Percentiles rank a stretch among this genome's conserved stretches.
Evolutionary conservation across 1,284 basidiomycete species (phyloP).

Genomic region (Takashimella koratensis): DNA sequence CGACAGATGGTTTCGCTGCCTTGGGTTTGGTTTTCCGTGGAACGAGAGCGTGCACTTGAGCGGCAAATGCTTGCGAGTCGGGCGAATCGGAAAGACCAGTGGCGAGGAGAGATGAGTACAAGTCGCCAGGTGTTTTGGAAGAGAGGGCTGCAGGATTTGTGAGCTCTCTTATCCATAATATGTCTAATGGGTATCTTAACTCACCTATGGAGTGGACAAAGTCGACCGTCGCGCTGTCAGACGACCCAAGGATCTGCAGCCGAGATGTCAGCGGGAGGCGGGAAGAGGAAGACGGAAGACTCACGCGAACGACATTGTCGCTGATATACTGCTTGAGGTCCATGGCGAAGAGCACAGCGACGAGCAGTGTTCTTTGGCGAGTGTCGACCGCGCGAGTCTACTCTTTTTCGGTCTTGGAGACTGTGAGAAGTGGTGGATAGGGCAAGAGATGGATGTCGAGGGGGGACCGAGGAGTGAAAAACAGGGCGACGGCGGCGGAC

Average conservation of each 20-base stretch:
- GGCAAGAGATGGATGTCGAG: too few relatives aligned
- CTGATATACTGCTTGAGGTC: conserved; percentile 67
- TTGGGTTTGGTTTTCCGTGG: conserved; percentile 71
- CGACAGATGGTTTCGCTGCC: conserved; percentile 45
- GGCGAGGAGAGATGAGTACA: conserved; percentile 69
- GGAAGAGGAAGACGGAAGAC: conserved; percentile 29
- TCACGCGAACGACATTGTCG: conserved; percentile 75
- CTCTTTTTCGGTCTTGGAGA: too few relatives aligned
- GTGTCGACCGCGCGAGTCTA: too few relatives aligned
- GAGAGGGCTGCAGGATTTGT: conserved; percentile 59
- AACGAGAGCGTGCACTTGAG: conserved; percentile 68
- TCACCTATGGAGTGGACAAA: conserved; percentile 78
- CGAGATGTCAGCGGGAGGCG: conserved; percentile 7
- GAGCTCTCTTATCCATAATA: conserved; percentile 1
- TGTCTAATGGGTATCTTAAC: conserved; percentile 27
- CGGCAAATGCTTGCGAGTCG: conserved; percentile 73
- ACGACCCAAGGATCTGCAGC: conserved; percentile 75
- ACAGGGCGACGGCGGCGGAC: too few relatives aligned
- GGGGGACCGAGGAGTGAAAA: too few relatives aligned
- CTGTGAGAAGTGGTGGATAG: too few relatives aligned
- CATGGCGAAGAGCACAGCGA: too few relatives aligned
- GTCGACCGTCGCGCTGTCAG: conserved; percentile 76
- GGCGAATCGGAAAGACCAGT: conserved; percentile 76
- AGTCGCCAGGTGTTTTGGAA: conserved; percentile 71
- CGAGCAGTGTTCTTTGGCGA: too few relatives aligned